These are phyloP conservation scores for Taphrina sp. DNA, from an alignment of 1,139 yeast genomes.

Conservation along the genomic window DNA sequence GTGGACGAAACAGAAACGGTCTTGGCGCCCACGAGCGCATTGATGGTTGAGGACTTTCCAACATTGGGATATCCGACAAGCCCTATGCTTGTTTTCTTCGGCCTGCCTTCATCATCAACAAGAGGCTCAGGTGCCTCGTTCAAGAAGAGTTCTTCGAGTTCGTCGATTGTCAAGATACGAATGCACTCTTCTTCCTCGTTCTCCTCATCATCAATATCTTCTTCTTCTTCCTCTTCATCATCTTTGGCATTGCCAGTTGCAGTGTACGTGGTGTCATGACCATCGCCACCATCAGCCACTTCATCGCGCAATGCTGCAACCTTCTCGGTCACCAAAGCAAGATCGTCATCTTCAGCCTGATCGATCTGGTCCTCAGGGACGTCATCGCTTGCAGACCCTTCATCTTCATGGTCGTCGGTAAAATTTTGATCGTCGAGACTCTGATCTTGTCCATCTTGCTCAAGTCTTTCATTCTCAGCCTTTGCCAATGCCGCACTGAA, in stretches of 20 bases:
- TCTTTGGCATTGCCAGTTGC: background rate
- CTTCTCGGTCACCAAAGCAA: background rate
- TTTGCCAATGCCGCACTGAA: constrained; percentile 83
- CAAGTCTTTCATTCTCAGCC: constrained; percentile 21
- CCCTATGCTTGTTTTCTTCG: constrained; percentile 65
- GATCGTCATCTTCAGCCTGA: background rate
- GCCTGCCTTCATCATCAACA: constrained; percentile 44
- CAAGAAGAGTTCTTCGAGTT: constrained; percentile 76
- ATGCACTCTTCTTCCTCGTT: constrained; percentile 42
- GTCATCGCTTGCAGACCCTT: background rate
- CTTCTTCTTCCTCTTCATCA: background rate
- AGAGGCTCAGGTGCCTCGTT: constrained; percentile 69
- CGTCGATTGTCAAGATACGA: constrained; percentile 70
- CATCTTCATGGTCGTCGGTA: background rate
- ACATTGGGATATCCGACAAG: constrained; percentile 90
- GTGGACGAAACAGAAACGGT: constrained; percentile 97
- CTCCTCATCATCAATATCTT: constrained; percentile 36
- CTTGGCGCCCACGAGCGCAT: constrained; percentile 92
- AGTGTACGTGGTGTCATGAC: background rate
- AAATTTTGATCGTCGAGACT: background rate
- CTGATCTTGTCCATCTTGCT: background rate
- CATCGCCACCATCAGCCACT: background rate
- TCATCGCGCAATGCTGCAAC: background rate
- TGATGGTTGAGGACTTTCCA: constrained; percentile 94
- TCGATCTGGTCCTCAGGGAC: background rate